Conservation (phyloP, 495 filamentous ascomycete species). For the Penicillium verhagenii region DNA sequence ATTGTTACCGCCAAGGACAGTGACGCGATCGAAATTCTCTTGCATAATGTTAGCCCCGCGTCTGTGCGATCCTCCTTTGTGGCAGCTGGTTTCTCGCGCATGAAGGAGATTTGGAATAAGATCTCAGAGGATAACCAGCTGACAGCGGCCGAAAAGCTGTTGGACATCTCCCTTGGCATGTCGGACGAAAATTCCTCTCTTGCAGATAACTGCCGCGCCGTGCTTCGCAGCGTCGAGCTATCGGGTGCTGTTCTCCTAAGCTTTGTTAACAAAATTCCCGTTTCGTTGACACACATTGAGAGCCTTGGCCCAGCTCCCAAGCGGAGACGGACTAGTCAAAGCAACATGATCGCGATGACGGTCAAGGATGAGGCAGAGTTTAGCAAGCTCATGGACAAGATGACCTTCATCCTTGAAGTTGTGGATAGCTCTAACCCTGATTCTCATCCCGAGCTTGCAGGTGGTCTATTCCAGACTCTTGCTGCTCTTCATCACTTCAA, state of each 20-base stretch:
- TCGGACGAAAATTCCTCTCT: constrained; percentile 30
- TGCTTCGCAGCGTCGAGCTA: constrained; percentile 65
- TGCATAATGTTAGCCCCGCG: constrained; percentile 47
- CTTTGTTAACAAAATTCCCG: constrained; percentile 68
- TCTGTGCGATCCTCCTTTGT: constrained; percentile 51
- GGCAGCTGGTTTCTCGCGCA: constrained; percentile 58
- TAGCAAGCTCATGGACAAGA: constrained; percentile 61
- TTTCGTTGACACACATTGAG: constrained; percentile 57
- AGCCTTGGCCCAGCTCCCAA: constrained; percentile 67
- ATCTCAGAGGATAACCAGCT: constrained; percentile 64
- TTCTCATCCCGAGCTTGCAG: constrained; percentile 68
- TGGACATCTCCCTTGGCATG: constrained; percentile 48
- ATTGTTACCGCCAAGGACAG: constrained; percentile 66
- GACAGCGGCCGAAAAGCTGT: constrained; percentile 57
- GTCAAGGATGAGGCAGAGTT: constrained; percentile 53
- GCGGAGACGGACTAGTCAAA: constrained; percentile 70
- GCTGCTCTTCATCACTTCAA: constrained; percentile 82
- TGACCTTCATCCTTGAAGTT: constrained; percentile 85
- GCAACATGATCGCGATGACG: constrained; percentile 49
- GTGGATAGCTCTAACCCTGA: constrained; percentile 74
- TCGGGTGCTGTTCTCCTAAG: constrained; percentile 65
- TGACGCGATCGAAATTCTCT: constrained; percentile 62
- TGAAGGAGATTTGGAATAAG: constrained; percentile 67
- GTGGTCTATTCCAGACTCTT: constrained; percentile 75
- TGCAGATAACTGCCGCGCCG: constrained; percentile 59